phyloP scores from a whole-genome alignment of 139 green algal species.

The Tetradesmus lagerheimii region DNA sequence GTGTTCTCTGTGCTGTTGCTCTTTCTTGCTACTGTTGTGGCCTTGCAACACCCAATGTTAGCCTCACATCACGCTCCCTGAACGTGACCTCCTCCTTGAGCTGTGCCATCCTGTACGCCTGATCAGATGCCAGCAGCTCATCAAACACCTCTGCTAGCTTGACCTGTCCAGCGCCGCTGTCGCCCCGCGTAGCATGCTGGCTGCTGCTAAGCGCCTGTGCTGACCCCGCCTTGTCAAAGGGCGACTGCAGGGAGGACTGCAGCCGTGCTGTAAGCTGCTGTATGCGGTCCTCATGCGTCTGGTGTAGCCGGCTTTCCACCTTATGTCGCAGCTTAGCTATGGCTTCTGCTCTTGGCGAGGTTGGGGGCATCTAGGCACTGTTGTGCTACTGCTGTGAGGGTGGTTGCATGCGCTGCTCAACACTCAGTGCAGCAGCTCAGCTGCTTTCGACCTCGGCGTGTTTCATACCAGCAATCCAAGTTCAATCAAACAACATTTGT shows the following conservation, averaged over 20 bases:
- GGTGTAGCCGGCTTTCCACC: background rate
- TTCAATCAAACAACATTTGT: background rate
- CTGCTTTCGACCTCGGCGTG: background rate
- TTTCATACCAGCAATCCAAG: background rate
- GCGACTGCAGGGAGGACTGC: background rate
- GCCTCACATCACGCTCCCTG: slow-evolving; percentile 16
- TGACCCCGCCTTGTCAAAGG: background rate
- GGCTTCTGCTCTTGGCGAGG: background rate
- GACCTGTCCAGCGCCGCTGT: background rate
- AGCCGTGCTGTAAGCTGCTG: slow-evolving; percentile 6
- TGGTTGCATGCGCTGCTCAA: background rate
- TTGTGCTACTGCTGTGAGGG: background rate
- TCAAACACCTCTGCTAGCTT: slow-evolving; percentile 45
- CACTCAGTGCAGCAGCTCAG: background rate
- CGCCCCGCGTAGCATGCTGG: background rate
- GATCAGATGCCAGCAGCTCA: slow-evolving; percentile 43
- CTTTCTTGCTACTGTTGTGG: background rate
- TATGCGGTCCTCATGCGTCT: slow-evolving; percentile 34
- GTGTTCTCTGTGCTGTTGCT: background rate
- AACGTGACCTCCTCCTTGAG: slow-evolving; percentile 16
- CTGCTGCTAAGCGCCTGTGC: background rate
- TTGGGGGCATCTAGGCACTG: background rate
- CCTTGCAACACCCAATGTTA: background rate
- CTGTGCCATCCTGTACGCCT: slow-evolving; percentile 34
- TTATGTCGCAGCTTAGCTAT: background rate